Conservation (phyloP, 2,329 filamentous ascomycete genomes). For the Intubia oerlemansii region DNA sequence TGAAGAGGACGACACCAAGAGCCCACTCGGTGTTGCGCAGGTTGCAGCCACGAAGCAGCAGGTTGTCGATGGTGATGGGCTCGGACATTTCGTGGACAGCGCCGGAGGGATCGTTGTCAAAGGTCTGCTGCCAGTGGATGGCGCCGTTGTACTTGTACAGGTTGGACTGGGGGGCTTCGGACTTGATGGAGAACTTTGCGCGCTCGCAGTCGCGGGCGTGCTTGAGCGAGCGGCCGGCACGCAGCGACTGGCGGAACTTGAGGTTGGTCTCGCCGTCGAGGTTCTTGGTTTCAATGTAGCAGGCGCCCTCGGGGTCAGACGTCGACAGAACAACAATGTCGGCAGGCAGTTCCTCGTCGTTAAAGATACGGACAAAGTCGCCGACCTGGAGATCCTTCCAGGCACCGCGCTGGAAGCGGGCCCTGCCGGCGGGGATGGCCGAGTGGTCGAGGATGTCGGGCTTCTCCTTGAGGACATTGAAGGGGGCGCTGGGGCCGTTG, state of each 20-base stretch:
- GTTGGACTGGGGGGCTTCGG: constrained; percentile 79
- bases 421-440: constrained; percentile 41
- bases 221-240: constrained; percentile 61
- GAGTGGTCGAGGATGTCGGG: constrained; percentile 51
- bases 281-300: constrained; percentile 97
- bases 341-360: constrained; percentile 84
- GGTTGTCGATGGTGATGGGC: constrained; percentile 83
- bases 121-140: constrained; percentile 62
- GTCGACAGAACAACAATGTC: constrained; percentile 85
- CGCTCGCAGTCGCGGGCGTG: constrained; percentile 87
- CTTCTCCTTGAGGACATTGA: constrained; percentile 23
- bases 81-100: constrained; percentile 65
- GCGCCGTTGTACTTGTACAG: constrained; percentile 89
- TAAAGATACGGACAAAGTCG: constrained; percentile 91
- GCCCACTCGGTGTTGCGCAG: constrained; percentile 93
- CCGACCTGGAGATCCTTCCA: constrained; percentile 95
- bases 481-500: constrained; percentile 11
- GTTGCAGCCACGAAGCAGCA: constrained; percentile 82
- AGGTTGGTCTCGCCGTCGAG: constrained; percentile 94
- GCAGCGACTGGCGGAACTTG: constrained; percentile 80
- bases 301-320: constrained; percentile 81
- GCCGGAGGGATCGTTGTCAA: constrained; percentile 35
- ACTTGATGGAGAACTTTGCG: constrained; percentile 72
- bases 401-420: constrained; percentile 74
- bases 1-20: constrained; percentile 81